Evolutionary conservation across 2,329 filamentous ascomycete species (phyloP).

Genomic region (Aspergillus clavatus): DNA sequence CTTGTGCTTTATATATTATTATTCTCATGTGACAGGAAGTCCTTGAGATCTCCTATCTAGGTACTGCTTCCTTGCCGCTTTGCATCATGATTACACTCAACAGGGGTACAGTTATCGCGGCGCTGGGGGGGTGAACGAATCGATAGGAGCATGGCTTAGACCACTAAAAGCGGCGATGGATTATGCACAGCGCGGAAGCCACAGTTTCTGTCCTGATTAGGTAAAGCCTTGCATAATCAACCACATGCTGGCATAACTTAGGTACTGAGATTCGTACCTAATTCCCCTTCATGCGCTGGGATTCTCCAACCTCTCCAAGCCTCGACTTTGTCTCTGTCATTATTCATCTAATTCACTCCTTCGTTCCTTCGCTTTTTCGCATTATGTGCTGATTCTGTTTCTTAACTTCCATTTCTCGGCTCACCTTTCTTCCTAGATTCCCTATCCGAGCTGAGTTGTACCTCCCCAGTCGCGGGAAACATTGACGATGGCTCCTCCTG

Average conservation of each 20-base stretch:
- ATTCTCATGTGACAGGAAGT: too few relatives aligned
- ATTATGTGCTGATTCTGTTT: constrained; percentile 11
- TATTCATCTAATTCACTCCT: constrained; percentile 2
- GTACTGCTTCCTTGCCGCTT: too few relatives aligned
- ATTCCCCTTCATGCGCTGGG: constrained; percentile 1
- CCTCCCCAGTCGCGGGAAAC: not conserved
- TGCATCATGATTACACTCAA: too few relatives aligned
- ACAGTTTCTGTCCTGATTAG: constrained; percentile 10
- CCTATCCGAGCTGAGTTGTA: constrained; percentile 5
- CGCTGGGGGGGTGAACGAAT: too few relatives aligned
- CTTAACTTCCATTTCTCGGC: not conserved
- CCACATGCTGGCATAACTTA: constrained; percentile 4
- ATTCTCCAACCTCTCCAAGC: constrained; percentile 1
- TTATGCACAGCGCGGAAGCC: too few relatives aligned
- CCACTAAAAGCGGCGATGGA: too few relatives aligned
- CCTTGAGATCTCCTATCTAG: too few relatives aligned
- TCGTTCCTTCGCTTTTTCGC: constrained; percentile 1
- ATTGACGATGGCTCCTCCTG: constrained; percentile 30
- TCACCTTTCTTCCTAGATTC: constrained; percentile 2
- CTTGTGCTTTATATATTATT: too few relatives aligned
- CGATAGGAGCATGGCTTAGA: too few relatives aligned
- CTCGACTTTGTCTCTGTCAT: constrained; percentile 7
- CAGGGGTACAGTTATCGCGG: too few relatives aligned
- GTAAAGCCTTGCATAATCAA: constrained; percentile 1
- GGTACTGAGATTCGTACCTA: constrained; percentile 1